phyloP scores from a whole-genome alignment of 306 rosid genomes.

The Nissolia schottii region DNA sequence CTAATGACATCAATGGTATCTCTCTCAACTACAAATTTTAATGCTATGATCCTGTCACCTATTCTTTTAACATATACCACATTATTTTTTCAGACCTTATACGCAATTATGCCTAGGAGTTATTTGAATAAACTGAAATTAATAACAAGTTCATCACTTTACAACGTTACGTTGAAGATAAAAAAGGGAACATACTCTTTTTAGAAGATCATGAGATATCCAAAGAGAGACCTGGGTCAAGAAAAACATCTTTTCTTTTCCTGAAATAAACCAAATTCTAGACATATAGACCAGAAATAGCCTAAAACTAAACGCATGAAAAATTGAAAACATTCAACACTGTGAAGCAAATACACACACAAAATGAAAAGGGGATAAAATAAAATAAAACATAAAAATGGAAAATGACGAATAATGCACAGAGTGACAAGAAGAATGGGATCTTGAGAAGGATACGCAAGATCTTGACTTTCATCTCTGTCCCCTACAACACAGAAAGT shows the following conservation, averaged over 20 bases:
- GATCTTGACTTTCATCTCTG: constrained; percentile 57
- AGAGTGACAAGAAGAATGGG: background rate
- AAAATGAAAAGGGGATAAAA: background rate
- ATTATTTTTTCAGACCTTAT: too few relatives aligned
- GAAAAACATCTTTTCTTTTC: constrained; percentile 23
- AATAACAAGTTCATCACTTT: background rate
- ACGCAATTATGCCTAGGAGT: background rate
- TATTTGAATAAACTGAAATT: background rate
- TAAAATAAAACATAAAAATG: background rate
- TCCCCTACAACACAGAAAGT: background rate
- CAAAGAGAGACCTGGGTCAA: constrained; percentile 37
- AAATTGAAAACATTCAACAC: background rate
- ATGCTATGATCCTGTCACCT: too few relatives aligned
- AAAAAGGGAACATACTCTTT: constrained; percentile 52
- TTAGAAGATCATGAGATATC: constrained; percentile 15
- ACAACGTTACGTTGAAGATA: background rate
- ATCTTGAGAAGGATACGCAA: constrained; percentile 48
- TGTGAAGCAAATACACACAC: background rate
- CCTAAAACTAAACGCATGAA: background rate
- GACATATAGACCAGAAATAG: background rate
- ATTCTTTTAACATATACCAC: too few relatives aligned
- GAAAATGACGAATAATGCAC: background rate
- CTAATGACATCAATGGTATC: too few relatives aligned
- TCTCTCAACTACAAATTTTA: too few relatives aligned
- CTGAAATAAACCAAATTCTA: background rate